A percentile compares a stretch with the other conserved stretches of the same genome.
Evolutionary conservation across 1,139 yeast species (phyloP).

Genomic region (Zygoascus meyerae): DNA sequence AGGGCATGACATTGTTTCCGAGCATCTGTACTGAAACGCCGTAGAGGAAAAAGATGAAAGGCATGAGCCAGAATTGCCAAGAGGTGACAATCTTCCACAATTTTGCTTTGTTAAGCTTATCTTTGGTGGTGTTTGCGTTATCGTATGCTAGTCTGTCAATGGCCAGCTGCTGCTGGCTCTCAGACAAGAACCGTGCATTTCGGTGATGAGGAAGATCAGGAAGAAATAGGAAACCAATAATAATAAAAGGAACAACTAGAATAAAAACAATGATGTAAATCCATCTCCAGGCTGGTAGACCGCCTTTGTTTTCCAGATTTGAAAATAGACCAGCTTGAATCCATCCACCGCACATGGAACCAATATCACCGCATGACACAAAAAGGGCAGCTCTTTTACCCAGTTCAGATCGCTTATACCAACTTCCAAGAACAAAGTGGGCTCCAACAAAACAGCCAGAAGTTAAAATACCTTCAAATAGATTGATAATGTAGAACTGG

Average conservation of each 20-base stretch:
- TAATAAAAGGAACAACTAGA: slow-evolving; percentile 38
- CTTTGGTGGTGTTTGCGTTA: slow-evolving; percentile 4
- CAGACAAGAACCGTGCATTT: slow-evolving; percentile 12
- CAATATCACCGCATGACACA: slow-evolving; percentile 21
- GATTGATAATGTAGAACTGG: slow-evolving; percentile 52
- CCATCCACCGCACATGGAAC: slow-evolving; percentile 35
- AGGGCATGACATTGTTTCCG: slow-evolving; percentile 14
- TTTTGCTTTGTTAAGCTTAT: neutral
- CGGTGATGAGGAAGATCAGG: slow-evolving; percentile 18
- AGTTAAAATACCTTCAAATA: slow-evolving; percentile 56
- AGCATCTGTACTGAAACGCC: slow-evolving; percentile 17
- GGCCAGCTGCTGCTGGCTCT: slow-evolving; percentile 13
- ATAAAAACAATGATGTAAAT: slow-evolving; percentile 54
- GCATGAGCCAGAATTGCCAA: slow-evolving; percentile 15
- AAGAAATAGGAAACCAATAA: slow-evolving; percentile 12
- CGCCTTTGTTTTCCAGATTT: slow-evolving; percentile 42
- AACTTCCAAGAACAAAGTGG: slow-evolving; percentile 55
- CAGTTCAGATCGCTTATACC: slow-evolving; percentile 55
- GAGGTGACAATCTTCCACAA: slow-evolving; percentile 5
- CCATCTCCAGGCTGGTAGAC: slow-evolving; percentile 65
- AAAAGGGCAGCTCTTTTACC: slow-evolving; percentile 15
- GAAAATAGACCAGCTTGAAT: slow-evolving; percentile 47
- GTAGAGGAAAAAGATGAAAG: slow-evolving; percentile 11
- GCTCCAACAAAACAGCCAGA: slow-evolving; percentile 54
- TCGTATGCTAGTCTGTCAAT: slow-evolving; percentile 10